A percentile compares a stretch with the other conserved stretches of the same genome.
Evolutionary conservation across 768 basidiomycete genomes (phyloP).

Genomic region (Collybia sordida): DNA sequence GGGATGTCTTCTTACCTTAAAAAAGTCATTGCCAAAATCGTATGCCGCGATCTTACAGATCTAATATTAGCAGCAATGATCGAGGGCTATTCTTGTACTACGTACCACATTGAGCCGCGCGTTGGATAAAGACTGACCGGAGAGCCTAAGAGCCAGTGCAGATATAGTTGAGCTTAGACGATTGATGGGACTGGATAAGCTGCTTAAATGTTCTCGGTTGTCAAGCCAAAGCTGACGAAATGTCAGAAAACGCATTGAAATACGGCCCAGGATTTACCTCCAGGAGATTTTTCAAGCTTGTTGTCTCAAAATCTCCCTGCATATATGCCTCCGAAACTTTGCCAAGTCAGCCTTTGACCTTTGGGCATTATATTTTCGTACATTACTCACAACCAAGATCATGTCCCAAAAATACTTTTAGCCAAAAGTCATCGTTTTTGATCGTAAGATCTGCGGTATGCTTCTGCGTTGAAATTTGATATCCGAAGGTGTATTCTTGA

Average conservation of each 20-base stretch:
- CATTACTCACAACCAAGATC: neutral
- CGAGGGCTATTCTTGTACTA: neutral
- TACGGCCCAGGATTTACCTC: neutral
- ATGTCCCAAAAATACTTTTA: neutral
- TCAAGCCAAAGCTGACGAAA: constrained; percentile 1
- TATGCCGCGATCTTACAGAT: neutral
- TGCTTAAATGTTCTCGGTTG: neutral
- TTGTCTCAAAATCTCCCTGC: constrained; percentile 3
- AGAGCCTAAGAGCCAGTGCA: neutral
- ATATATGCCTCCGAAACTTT: constrained; percentile 3
- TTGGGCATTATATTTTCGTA: too few relatives aligned
- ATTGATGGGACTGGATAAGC: neutral
- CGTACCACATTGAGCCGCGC: constrained; percentile 1
- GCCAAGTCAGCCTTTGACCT: neutral
- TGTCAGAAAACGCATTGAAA: neutral
- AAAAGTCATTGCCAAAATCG: constrained; percentile 3
- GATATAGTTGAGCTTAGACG: constrained; percentile 2
- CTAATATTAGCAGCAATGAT: neutral
- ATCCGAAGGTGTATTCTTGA: neutral
- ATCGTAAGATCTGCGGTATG: neutral
- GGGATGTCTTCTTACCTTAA: neutral
- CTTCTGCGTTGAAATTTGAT: neutral
- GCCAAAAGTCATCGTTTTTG: constrained; percentile 2
- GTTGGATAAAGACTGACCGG: constrained; percentile 1
- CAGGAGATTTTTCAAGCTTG: constrained; percentile 1